phyloP scores from a whole-genome alignment of 129 eudicot species.

The sunflower (Helianthus annuus) region HanXRQr2.0-SUNRISE NC_035449.2:167708257-167708756 shows the following conservation, averaged over 20 bases:
- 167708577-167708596: slow-evolving; percentile 80
- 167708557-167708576: slow-evolving; percentile 64
- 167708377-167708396: not conserved
- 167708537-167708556: slow-evolving; percentile 74
- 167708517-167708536: slow-evolving; percentile 44
- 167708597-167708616: slow-evolving; percentile 55
- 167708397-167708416: not conserved
- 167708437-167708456: slow-evolving; percentile 14
- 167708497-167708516: slow-evolving; percentile 54
- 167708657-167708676: not conserved
- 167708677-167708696: not conserved
- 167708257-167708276: too few species aligned
- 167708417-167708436: not conserved
- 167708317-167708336: too few species aligned
- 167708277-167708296: too few species aligned
- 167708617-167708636: not conserved
- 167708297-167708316: too few species aligned
- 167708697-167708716: not conserved
- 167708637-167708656: not conserved
- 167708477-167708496: slow-evolving; percentile 67
- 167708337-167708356: too few species aligned
- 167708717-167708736: too few species aligned
- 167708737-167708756: too few species aligned
- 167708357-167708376: not conserved
- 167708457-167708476: slow-evolving; percentile 45